These are phyloP conservation scores for Solanum hybrid DNA, from an alignment of 305 asterid genomes.

Conservation along the genomic window DNA sequence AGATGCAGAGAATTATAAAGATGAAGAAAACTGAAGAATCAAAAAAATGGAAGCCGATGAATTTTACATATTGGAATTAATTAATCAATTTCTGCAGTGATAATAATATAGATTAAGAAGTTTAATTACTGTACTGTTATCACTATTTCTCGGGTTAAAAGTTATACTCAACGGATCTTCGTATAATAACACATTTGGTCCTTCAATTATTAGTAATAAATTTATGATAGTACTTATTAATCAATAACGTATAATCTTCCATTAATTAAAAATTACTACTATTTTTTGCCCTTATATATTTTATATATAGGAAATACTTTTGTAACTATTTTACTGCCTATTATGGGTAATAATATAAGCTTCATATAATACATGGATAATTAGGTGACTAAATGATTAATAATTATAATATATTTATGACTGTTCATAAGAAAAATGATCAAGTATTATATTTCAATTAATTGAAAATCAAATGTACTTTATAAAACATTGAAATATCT, in stretches of 20 bases:
- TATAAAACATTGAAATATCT: neutral
- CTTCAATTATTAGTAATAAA: neutral
- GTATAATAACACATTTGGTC: neutral
- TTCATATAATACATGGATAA: neutral
- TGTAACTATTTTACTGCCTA: neutral
- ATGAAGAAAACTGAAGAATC: neutral
- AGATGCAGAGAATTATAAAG: constrained; percentile 11
- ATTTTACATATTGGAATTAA: neutral
- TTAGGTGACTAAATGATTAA: neutral
- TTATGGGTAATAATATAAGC: neutral
- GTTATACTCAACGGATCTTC: neutral
- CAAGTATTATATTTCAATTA: neutral
- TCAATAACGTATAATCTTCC: neutral
- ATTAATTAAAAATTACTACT: neutral
- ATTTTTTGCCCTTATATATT: neutral
- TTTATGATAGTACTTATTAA: neutral
- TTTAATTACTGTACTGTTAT: neutral
- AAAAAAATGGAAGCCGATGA: neutral
- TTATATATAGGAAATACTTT: neutral
- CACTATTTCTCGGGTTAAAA: neutral
- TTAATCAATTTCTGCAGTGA: neutral
- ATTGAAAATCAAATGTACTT: neutral
- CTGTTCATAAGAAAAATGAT: neutral
- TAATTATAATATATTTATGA: neutral
- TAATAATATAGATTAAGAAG: neutral